Percentiles rank a stretch among this genome's conserved stretches.
Conservation (phyloP, 2,329 filamentous ascomycete species). For the Exophiala phaeomuriformis region DNA sequence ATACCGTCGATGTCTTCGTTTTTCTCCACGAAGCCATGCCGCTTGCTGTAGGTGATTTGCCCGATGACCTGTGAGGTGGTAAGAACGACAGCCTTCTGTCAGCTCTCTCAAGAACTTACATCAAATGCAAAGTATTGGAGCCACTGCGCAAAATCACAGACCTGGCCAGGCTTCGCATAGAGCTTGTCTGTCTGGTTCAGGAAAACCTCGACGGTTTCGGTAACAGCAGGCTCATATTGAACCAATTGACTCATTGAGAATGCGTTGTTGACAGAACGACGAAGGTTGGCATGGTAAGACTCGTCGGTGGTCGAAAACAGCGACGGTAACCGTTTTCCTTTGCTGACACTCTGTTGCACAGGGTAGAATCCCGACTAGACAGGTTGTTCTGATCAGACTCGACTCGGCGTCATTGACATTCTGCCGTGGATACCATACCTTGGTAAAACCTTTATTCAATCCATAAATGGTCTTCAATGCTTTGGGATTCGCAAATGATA, state of each 20-base stretch:
- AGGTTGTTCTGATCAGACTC: not conserved
- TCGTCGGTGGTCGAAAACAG: slow-evolving; percentile 73
- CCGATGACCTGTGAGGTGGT: slow-evolving; percentile 27
- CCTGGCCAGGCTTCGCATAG: slow-evolving; percentile 36
- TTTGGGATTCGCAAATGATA: slow-evolving; percentile 67
- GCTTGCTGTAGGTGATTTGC: slow-evolving; percentile 34
- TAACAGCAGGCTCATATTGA: slow-evolving; percentile 61
- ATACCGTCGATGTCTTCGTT: slow-evolving; percentile 34
- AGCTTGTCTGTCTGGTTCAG: slow-evolving; percentile 54
- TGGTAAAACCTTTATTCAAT: slow-evolving; percentile 70
- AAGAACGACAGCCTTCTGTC: not conserved
- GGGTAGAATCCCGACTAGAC: slow-evolving; percentile 69
- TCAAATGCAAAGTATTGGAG: slow-evolving; percentile 38
- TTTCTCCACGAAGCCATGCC: slow-evolving; percentile 32
- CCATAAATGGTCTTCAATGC: slow-evolving; percentile 73
- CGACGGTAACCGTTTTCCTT: slow-evolving; percentile 60
- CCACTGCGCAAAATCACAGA: slow-evolving; percentile 35
- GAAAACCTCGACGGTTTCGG: slow-evolving; percentile 65
- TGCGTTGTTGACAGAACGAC: slow-evolving; percentile 66
- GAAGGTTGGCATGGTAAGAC: slow-evolving; percentile 63
- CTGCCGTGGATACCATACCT: slow-evolving; percentile 45
- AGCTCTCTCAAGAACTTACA: slow-evolving; percentile 7
- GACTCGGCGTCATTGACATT: not conserved
- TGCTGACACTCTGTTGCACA: slow-evolving; percentile 65
- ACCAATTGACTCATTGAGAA: slow-evolving; percentile 40